phyloP scores from a whole-genome alignment of 1,284 basidiomycete genomes.

The Leccinum cinnamomeum region DNA sequence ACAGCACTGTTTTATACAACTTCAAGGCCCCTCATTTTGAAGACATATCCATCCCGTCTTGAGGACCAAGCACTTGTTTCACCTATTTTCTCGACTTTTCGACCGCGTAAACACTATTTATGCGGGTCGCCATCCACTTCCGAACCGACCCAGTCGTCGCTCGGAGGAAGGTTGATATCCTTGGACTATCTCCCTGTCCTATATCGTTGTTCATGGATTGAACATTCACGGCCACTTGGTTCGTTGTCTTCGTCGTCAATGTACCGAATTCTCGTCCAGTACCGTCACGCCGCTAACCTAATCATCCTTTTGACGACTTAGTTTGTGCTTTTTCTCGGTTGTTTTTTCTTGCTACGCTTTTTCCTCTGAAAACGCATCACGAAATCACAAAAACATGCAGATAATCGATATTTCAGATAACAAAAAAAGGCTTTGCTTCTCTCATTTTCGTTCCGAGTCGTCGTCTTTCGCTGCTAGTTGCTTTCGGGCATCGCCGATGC shows the following conservation, averaged over 20 bases:
- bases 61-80: conserved; percentile 34
- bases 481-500: conserved; percentile 34
- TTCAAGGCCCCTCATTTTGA: conserved; percentile 41
- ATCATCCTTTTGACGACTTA: conserved; percentile 36
- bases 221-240: conserved; percentile 31
- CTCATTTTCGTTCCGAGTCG: conserved; percentile 14
- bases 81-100: conserved; percentile 34
- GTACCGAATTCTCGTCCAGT: conserved; percentile 37
- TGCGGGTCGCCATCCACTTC: conserved; percentile 26
- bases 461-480: conserved; percentile 16
- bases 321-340: conserved; percentile 31
- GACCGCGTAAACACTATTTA: conserved; percentile 37
- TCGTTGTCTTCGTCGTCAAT: conserved; percentile 32
- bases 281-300: conserved; percentile 38
- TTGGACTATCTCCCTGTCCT: conserved; percentile 33
- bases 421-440: conserved; percentile 41
- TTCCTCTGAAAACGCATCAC: conserved; percentile 34
- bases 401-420: conserved; percentile 41
- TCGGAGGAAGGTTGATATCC: conserved; percentile 34
- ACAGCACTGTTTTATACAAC: conserved; percentile 29
- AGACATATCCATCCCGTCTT: conserved; percentile 69
- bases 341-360: conserved; percentile 41
- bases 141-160: conserved; percentile 25
- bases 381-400: conserved; percentile 51
- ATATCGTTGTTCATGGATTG: conserved; percentile 40